These are phyloP conservation scores for Adansonia gregorii DNA, from an alignment of 441 rosid species.

Conservation along the genomic window DNA sequence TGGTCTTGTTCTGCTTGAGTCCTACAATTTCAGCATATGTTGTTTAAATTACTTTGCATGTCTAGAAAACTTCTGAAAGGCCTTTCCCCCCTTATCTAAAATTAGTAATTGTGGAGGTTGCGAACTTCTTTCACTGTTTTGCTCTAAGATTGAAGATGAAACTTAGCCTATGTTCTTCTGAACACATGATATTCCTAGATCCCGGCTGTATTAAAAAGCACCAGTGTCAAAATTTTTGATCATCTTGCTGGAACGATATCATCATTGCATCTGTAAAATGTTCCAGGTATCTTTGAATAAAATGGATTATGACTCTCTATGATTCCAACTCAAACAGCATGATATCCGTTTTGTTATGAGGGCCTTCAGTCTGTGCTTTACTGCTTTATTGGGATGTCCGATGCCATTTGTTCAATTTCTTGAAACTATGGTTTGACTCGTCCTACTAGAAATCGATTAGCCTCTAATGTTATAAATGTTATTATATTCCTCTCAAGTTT, in stretches of 20 bases:
- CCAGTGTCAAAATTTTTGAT: background rate
- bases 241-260: background rate
- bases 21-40: background rate
- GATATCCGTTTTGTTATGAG: background rate
- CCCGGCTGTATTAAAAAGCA: slow-evolving; percentile 6
- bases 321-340: background rate
- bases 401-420: background rate
- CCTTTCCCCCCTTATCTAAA: background rate
- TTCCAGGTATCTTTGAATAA: background rate
- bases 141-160: background rate
- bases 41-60: background rate
- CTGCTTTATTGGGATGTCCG: background rate
- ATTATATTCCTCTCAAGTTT: background rate
- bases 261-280: slow-evolving; percentile 4
- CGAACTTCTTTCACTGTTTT: background rate
- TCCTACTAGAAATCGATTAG: background rate
- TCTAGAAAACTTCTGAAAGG: background rate
- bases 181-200: background rate
- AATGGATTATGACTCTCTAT: background rate
- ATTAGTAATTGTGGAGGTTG: background rate
- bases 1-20: background rate
- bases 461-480: background rate
- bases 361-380: background rate
- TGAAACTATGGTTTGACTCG: background rate
- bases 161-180: background rate